A percentile compares a stretch with the other conserved stretches of the same genome.
phyloP scores from a whole-genome alignment of 371 early-diverging fungal genomes.

The Mortierella sp. region DNA sequence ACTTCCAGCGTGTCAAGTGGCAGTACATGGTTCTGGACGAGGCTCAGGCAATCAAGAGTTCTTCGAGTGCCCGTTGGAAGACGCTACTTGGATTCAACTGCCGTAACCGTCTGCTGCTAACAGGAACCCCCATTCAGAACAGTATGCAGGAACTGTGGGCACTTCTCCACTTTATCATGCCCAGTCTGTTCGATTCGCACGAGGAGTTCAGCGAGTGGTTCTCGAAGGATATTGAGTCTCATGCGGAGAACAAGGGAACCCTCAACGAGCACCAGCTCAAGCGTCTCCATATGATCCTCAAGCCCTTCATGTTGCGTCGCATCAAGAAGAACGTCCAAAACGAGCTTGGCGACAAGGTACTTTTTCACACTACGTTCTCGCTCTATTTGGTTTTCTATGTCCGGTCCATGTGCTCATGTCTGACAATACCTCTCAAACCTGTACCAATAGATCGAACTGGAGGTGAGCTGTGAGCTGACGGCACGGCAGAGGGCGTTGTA shows the following conservation, averaged over 20 bases:
- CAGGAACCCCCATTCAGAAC: slow-evolving; percentile 99
- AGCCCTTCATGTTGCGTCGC: slow-evolving; percentile 99
- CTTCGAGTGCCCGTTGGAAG: slow-evolving; percentile 92
- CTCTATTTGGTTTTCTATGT: not conserved
- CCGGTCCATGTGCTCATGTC: not conserved
- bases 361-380: not conserved
- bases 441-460: slow-evolving; percentile 78
- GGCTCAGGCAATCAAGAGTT: slow-evolving; percentile 98
- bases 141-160: slow-evolving; percentile 98
- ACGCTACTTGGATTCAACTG: slow-evolving; percentile 93
- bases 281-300: slow-evolving; percentile 96
- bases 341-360: slow-evolving; percentile 90
- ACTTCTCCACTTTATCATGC: slow-evolving; percentile 98
- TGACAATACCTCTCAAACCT: not conserved
- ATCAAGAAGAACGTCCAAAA: slow-evolving; percentile 97
- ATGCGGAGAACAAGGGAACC: slow-evolving; percentile 88
- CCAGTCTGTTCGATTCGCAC: slow-evolving; percentile 96
- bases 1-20: slow-evolving; percentile 94
- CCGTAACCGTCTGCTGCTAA: slow-evolving; percentile 93
- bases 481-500: slow-evolving; percentile 88
- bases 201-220: slow-evolving; percentile 98
- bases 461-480: slow-evolving; percentile 88
- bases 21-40: slow-evolving; percentile 99
- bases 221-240: slow-evolving; percentile 94
- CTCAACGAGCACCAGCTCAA: slow-evolving; percentile 92